Percentiles rank a stretch among this genome's conserved stretches.
Evolutionary conservation across 257 asterid species (phyloP).

Genomic region (Solanum infundibuliforme): DNA sequence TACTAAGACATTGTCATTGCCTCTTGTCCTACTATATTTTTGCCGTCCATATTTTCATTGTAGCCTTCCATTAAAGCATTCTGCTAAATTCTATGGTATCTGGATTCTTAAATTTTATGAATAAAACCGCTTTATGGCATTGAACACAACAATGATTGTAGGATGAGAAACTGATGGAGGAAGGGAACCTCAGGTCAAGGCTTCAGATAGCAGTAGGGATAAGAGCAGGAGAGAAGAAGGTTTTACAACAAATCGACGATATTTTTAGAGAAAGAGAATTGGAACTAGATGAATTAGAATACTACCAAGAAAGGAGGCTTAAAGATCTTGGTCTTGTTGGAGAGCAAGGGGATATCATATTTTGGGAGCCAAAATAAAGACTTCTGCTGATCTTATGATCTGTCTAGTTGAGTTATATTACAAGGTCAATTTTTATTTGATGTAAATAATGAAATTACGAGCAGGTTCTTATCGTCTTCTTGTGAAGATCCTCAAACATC

Average conservation of each 20-base stretch:
- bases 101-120: not conserved
- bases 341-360: slow-evolving; percentile 91
- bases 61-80: not conserved
- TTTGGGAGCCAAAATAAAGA: slow-evolving; percentile 78
- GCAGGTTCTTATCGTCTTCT: not conserved
- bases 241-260: slow-evolving; percentile 69
- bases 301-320: slow-evolving; percentile 91
- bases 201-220: slow-evolving; percentile 60
- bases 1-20: not conserved
- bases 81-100: not conserved
- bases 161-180: slow-evolving; percentile 71
- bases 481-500: not conserved
- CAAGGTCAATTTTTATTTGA: not conserved
- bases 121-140: not conserved
- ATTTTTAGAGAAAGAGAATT: slow-evolving; percentile 61
- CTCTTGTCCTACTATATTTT: not conserved
- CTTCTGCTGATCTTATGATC: not conserved
- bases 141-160: slow-evolving; percentile 12
- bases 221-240: slow-evolving; percentile 82
- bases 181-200: slow-evolving; percentile 57
- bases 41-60: not conserved
- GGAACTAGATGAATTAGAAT: slow-evolving; percentile 70
- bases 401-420: not conserved
- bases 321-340: slow-evolving; percentile 97
- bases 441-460: not conserved